Percentiles rank a stretch among this genome's conserved stretches.
Evolutionary conservation across 1,284 basidiomycete genomes (phyloP).

Genomic region (Thecaphora thlaspeos): DNA sequence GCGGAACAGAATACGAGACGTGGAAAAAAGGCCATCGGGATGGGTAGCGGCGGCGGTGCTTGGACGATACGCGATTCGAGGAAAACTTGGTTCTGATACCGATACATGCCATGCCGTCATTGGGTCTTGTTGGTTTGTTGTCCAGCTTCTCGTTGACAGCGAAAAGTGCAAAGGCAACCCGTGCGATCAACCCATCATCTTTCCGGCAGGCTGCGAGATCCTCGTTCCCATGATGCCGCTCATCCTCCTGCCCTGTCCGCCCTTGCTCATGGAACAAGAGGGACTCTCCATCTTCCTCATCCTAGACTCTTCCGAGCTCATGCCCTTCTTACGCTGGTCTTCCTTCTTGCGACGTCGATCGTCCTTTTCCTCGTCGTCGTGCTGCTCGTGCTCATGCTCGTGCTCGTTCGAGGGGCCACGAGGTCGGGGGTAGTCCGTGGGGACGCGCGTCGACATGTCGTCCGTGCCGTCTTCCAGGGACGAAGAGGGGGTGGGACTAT

Average conservation of each 20-base stretch:
- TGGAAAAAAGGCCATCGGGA: no score
- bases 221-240: not conserved
- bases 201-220: not conserved
- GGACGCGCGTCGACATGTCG: not conserved
- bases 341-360: not conserved
- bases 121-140: no score
- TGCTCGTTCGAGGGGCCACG: not conserved
- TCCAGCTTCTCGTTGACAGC: no score
- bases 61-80: no score
- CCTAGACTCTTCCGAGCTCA: conserved; percentile 1
- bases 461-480: not conserved
- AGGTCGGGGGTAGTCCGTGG: not conserved
- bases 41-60: no score
- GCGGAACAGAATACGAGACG: no score
- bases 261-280: conserved; percentile 3
- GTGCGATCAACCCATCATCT: no score
- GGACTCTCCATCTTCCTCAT: conserved; percentile 1
- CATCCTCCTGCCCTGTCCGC: not conserved
- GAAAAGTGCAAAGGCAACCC: no score
- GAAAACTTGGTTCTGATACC: no score
- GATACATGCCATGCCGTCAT: no score
- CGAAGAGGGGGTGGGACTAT: not conserved
- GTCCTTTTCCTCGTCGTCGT: not conserved
- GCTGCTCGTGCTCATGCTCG: not conserved
- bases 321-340: not conserved